Conservation (phyloP, 1,284 basidiomycete genomes). For the Stygiomarasmius scandens region DNA sequence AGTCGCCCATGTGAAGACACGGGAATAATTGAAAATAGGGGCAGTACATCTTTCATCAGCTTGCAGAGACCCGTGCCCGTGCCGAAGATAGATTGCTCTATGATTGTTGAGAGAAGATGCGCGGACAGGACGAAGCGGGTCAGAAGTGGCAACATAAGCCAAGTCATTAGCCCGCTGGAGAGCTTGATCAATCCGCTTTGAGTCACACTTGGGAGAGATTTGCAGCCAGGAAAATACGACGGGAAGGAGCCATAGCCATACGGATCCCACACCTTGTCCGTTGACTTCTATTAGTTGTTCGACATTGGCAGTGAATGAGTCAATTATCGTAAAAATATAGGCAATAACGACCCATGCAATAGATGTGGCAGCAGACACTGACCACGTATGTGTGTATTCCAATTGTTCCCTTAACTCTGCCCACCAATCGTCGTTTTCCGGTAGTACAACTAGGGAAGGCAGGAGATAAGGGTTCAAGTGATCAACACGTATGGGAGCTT, state of each 20-base stretch:
- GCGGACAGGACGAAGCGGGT: slow-evolving; percentile 5
- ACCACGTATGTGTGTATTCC: slow-evolving; percentile 37
- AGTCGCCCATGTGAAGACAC: slow-evolving; percentile 23
- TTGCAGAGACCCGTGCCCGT: slow-evolving; percentile 4
- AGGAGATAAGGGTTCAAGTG: slow-evolving; percentile 25
- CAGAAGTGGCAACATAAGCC: slow-evolving; percentile 28
- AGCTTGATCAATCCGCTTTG: slow-evolving; percentile 31
- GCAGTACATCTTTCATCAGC: slow-evolving; percentile 22
- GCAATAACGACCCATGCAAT: slow-evolving; percentile 39
- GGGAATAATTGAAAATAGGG: slow-evolving; percentile 29
- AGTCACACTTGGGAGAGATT: slow-evolving; percentile 43
- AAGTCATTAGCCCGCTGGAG: slow-evolving; percentile 33
- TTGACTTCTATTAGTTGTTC: slow-evolving; percentile 19
- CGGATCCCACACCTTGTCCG: slow-evolving; percentile 32
- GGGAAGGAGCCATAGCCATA: slow-evolving; percentile 38
- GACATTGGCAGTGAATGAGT: slow-evolving; percentile 28
- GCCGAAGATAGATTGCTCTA: slow-evolving; percentile 22
- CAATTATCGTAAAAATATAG: slow-evolving; percentile 32
- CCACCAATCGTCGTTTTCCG: slow-evolving; percentile 39
- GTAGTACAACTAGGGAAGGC: slow-evolving; percentile 37
- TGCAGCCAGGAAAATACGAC: slow-evolving; percentile 38
- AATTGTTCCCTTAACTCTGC: slow-evolving; percentile 28
- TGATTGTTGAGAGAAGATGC: slow-evolving; percentile 10
- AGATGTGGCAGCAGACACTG: slow-evolving; percentile 32
- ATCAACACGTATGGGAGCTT: slow-evolving; percentile 33